phyloP scores from a whole-genome alignment of 192 early-diverging fungal genomes.

The Obelidium mucronatum region DNA sequence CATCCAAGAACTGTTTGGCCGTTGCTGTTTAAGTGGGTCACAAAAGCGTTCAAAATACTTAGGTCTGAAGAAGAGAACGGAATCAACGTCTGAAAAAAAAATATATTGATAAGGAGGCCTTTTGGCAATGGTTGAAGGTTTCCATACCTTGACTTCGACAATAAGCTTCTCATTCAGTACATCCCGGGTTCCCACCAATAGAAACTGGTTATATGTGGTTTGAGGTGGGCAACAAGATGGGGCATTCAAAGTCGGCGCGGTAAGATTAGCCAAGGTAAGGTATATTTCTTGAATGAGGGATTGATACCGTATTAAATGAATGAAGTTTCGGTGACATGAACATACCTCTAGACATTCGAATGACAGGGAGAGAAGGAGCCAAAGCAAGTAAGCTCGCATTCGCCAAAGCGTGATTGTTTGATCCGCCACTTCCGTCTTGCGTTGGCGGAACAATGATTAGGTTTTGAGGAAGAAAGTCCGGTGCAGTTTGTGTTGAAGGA shows the following conservation, averaged over 20 bases:
- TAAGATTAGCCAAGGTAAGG: not conserved
- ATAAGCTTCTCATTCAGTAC: slow-evolving; percentile 25
- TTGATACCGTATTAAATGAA: not conserved
- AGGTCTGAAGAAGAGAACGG: slow-evolving; percentile 16
- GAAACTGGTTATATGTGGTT: slow-evolving; percentile 19
- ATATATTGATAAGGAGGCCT: not conserved
- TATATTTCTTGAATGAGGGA: slow-evolving; percentile 15
- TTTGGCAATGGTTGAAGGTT: not conserved
- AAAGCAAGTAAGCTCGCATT: slow-evolving; percentile 17
- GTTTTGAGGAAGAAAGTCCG: too few relatives aligned
- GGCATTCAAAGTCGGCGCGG: slow-evolving; percentile 2
- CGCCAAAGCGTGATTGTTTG: slow-evolving; percentile 22
- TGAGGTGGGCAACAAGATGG: slow-evolving; percentile 20
- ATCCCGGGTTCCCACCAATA: slow-evolving; percentile 15
- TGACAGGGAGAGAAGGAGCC: slow-evolving; percentile 20
- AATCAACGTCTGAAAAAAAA: slow-evolving; percentile 6
- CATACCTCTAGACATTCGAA: slow-evolving; percentile 16
- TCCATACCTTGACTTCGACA: slow-evolving; percentile 15
- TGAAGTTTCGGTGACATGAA: not conserved
- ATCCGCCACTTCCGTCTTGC: not conserved
- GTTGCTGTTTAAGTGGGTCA: not conserved
- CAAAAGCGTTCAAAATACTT: slow-evolving; percentile 16
- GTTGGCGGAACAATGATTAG: slow-evolving; percentile 10
- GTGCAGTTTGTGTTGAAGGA: too few relatives aligned
- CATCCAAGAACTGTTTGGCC: slow-evolving; percentile 21